Evolutionary conservation across 1,139 yeast genomes (phyloP), one percentile per base, ranked within the genome.

Genomic region (Suhomyces wounanorum): DNA sequence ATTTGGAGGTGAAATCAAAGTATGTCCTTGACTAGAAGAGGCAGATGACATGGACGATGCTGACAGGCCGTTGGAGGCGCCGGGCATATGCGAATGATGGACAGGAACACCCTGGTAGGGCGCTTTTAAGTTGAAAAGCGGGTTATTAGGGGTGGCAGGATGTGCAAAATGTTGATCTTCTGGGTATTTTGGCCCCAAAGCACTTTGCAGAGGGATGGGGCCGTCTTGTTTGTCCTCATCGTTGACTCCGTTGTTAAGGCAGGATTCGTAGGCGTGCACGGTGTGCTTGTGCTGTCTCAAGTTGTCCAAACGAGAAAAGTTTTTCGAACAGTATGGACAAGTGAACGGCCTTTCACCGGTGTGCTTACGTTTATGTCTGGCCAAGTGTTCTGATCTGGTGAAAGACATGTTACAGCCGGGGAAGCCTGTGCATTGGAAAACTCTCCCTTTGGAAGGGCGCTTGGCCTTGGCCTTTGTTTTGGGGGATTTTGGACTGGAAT

Each of bases 261-360:
- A 56, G 16, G 57, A 79, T 60, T 88, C 91, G 66, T 84, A 85
- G 31, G 95, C 91, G 66, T 91, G 97, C 13, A 91, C 97, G 0
- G 97, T 89, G 64, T 90, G 96, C 56, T 87, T 87, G 68, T 92
- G 97, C 69, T 92, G 98, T 52, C 97, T 81, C 55, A 92, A 75
- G 65, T 92, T 92, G 68, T 92, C 98, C 56, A 90, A 73, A 44
- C 97, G 77, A 28, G 94, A 85, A 64, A 92, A 92, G 63, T 85
- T 82, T 61, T 91, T 84, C 42, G 84, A 77, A 68, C 98, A 92
- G 61, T 78, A 82, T 46, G 88, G 88, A 67, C 98, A 92, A 50
- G 89, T 84, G 66, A 90, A 92, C 1, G 98, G 98, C 51, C 96
- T 77, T 67, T 92, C 98, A 42, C 97, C 98, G 1, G 97, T 91